Evolutionary conservation across 371 early-diverging fungal genomes (phyloP), one percentile per base, ranked within the genome.

Genomic region (Mortierella polycephala): DNA sequence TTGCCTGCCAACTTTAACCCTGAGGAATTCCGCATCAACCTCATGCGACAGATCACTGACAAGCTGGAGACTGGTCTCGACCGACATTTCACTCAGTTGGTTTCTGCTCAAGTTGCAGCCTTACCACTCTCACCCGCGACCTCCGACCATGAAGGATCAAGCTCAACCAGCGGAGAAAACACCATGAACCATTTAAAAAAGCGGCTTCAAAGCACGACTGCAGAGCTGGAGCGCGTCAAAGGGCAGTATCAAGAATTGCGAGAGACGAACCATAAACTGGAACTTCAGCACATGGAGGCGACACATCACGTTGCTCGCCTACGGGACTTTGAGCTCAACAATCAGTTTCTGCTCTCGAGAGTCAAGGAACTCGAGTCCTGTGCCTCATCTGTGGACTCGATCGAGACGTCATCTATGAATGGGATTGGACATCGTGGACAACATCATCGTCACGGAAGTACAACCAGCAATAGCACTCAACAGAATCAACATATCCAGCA

Each of bases 1-100:
- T 21, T 61, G 0, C 60, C 66, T 16, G 37, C 60, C 1, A 69
- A 76, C 58, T 68, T 77, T 20, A 69, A 71, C 30, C 72, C 79
- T 21, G 79, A 77, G 40, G 79, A 77, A 45, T 72, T 77, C 69
- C 62, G 69, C 5, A 71, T 64, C 44, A 68, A 68, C 39, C 62
- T 77, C 30, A 64, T 77, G 65, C 67, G 77, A 9, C 77, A 77
- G 46, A 71, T 77, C 62, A 60, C 72, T 0, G 77, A 77, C 44
- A 67, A 77, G 41, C 72, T 77, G 7, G 79, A 77, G 57, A 54
- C 73, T n/a, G 73, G 73, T 2, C 69, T 77, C n/a, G 71, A 76
- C n/a, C 70, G 76, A 41, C 76, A 76, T 50, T 76, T 71, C 41
- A 64, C 65, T 2, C 79, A 77, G 60, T 18, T 77, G 42, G 73